These are phyloP conservation scores for Marasmius sp. DNA, from an alignment of 1,284 basidiomycete species.

Conservation along the genomic window DNA sequence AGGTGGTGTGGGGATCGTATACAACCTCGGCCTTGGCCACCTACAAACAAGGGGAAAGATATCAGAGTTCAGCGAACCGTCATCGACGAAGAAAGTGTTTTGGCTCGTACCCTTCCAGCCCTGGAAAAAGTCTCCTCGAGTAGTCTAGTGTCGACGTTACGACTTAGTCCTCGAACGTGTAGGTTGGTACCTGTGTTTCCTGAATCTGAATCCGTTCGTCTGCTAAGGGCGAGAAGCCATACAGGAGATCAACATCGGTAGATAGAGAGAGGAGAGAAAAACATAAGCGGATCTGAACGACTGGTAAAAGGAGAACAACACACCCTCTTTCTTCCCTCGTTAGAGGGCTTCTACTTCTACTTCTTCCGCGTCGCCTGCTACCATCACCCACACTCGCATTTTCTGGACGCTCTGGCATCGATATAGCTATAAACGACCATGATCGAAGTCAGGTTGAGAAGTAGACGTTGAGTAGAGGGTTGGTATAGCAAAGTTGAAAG, in stretches of 20 bases:
- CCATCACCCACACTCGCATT: no score
- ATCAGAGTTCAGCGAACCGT: neutral
- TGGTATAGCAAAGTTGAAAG: no score
- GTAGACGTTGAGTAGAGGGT: no score
- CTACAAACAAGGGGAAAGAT: neutral
- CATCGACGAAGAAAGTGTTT: neutral
- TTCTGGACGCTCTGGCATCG: no score
- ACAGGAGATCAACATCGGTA: neutral
- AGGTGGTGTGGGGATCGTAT: conserved; percentile 85
- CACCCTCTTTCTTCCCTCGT: no score
- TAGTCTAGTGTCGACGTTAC: neutral
- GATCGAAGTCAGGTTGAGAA: no score
- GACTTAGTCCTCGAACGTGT: neutral
- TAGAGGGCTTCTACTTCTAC: no score
- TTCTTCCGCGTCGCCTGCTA: no score
- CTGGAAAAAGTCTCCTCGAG: neutral
- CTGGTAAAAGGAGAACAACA: neutral
- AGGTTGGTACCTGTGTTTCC: neutral
- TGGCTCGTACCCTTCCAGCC: neutral
- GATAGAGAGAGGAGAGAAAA: neutral
- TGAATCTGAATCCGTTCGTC: neutral
- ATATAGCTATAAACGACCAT: no score
- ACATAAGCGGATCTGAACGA: neutral
- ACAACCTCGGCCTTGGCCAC: conserved; percentile 76
- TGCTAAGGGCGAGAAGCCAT: neutral